Evolutionary conservation across 305 asterid genomes (phyloP).

Genomic region (Fraxinus baroniana): DNA sequence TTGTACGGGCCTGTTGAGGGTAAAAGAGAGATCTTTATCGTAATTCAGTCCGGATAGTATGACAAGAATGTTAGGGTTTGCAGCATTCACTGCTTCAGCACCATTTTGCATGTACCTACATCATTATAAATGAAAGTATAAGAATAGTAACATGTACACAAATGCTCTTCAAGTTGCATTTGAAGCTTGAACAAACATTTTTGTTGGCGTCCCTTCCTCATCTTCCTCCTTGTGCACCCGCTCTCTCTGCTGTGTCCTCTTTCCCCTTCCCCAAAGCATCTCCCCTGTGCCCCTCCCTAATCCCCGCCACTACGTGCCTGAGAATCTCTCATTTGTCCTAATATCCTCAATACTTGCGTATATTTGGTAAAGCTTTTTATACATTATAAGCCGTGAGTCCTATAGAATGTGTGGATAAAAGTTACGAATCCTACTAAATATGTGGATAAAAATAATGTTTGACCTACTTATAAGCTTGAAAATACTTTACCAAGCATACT

Average conservation of each 20-base stretch:
- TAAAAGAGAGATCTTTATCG: constrained; percentile 71
- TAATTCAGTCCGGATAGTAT: constrained; percentile 73
- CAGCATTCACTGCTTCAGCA: constrained; percentile 86
- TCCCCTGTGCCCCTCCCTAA: background rate
- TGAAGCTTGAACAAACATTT: background rate
- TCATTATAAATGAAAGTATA: background rate
- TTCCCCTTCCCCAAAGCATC: background rate
- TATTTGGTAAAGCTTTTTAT: background rate
- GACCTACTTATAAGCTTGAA: background rate
- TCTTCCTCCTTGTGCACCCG: background rate
- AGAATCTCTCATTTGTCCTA: background rate
- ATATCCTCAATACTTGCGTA: background rate
- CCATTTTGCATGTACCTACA: constrained; percentile 77
- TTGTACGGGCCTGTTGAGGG: constrained; percentile 38
- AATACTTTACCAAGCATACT: background rate
- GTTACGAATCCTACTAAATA: background rate
- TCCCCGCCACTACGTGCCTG: background rate
- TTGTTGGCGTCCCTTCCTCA: background rate
- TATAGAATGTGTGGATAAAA: background rate
- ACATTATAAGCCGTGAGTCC: background rate
- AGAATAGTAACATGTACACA: background rate
- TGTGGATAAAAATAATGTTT: background rate
- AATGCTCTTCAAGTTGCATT: background rate
- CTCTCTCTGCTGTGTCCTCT: background rate
- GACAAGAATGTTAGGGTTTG: constrained; percentile 63